A percentile compares a stretch with the other conserved stretches of the same genome.
phyloP scores from a whole-genome alignment of 2,329 filamentous ascomycete species.

The Aspergillus pseudoglaucus region DNA sequence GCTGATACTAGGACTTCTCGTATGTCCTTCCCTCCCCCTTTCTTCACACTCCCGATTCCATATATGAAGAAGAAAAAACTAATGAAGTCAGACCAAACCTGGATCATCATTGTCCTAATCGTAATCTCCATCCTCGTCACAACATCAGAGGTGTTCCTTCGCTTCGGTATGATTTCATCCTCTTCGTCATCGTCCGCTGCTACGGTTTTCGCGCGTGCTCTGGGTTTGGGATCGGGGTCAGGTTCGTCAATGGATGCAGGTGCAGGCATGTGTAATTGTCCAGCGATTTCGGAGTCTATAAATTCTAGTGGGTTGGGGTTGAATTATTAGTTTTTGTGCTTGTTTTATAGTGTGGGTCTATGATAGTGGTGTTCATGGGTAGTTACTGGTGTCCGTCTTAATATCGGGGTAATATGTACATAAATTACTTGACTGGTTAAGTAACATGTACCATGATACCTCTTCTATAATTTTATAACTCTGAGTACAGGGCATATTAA shows the following conservation, averaged over 20 bases:
- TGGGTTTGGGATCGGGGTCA: not conserved
- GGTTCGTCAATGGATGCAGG: not conserved
- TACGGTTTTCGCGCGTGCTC: conserved; percentile 11
- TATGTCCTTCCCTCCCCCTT: conserved; percentile 19
- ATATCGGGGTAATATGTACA: no score
- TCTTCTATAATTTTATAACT: no score
- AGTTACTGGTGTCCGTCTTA: no score
- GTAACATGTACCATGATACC: no score
- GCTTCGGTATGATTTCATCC: conserved; percentile 65
- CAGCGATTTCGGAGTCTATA: not conserved
- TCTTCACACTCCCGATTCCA: not conserved
- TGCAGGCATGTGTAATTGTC: not conserved
- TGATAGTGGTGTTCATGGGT: not conserved
- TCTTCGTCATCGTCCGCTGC: conserved; percentile 11
- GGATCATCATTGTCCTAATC: conserved; percentile 96
- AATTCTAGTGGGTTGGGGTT: not conserved
- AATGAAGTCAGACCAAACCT: conserved; percentile 61
- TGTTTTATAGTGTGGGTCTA: not conserved
- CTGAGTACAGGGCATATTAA: no score
- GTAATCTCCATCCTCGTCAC: conserved; percentile 86
- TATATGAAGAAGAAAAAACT: not conserved
- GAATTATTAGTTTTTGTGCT: not conserved
- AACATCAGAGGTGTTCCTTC: conserved; percentile 76
- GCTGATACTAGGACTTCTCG: conserved; percentile 91
- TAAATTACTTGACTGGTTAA: no score